Evolutionary conservation across 2,329 filamentous ascomycete genomes (phyloP).

Genomic region (Coniella vitis): DNA sequence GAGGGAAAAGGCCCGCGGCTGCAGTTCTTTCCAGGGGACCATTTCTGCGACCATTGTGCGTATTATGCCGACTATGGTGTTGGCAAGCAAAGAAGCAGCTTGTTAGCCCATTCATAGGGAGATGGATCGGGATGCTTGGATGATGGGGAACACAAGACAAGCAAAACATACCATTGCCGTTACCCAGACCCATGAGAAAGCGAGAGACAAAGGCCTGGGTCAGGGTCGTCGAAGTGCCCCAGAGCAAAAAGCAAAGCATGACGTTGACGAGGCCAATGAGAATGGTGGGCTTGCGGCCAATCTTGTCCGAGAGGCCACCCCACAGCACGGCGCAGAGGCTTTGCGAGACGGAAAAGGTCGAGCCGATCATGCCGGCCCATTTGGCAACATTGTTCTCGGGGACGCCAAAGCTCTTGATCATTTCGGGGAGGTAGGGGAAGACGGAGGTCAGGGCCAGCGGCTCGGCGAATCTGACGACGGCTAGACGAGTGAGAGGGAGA

Average conservation of each 20-base stretch:
- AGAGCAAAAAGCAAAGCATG: slow-evolving; percentile 73
- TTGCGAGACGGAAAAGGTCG: slow-evolving; percentile 66
- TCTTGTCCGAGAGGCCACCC: slow-evolving; percentile 69
- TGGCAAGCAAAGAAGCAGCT: slow-evolving; percentile 9
- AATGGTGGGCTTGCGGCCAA: slow-evolving; percentile 78
- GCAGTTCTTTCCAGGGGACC: slow-evolving; percentile 78
- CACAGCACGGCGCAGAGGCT: slow-evolving; percentile 66
- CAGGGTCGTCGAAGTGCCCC: slow-evolving; percentile 75
- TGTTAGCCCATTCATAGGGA: too few relatives aligned
- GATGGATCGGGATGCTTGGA: too few relatives aligned
- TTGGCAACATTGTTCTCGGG: slow-evolving; percentile 65
- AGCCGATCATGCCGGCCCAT: slow-evolving; percentile 71
- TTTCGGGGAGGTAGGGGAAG: slow-evolving; percentile 67
- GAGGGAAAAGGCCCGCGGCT: slow-evolving; percentile 82
- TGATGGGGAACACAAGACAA: background rate
- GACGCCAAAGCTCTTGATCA: slow-evolving; percentile 75
- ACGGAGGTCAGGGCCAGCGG: slow-evolving; percentile 67
- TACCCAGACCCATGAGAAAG: slow-evolving; percentile 73
- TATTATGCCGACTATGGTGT: slow-evolving; percentile 75
- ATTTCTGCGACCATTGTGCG: slow-evolving; percentile 89
- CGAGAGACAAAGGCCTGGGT: slow-evolving; percentile 73
- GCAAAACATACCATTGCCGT: slow-evolving; percentile 65
- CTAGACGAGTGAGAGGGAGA: slow-evolving; percentile 32
- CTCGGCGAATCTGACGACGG: slow-evolving; percentile 72
- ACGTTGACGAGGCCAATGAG: slow-evolving; percentile 67